A percentile compares a stretch with the other conserved stretches of the same genome.
These are phyloP conservation scores for Polymyxa betae DNA, from an alignment of 208 protist genomes.

Conservation along the genomic window DNA sequence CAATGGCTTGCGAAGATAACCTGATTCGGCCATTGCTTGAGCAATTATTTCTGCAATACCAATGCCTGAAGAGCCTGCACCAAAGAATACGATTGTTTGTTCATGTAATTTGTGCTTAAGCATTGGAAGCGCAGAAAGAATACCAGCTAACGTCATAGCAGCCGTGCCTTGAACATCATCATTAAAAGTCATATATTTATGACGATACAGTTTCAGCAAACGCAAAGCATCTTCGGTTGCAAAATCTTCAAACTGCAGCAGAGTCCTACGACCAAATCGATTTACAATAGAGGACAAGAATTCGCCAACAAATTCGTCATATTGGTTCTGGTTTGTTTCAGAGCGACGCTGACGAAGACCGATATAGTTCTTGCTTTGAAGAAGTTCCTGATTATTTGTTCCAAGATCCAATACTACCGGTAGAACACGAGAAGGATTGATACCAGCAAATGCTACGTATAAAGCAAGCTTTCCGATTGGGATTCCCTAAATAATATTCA, in stretches of 20 bases:
- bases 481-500: slow-evolving; percentile 56
- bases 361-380: slow-evolving; percentile 30
- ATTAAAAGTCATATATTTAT: slow-evolving; percentile 68
- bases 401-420: slow-evolving; percentile 63
- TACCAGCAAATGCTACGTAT: slow-evolving; percentile 61
- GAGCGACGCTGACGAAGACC: slow-evolving; percentile 50
- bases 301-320: slow-evolving; percentile 45
- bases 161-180: slow-evolving; percentile 74
- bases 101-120: slow-evolving; percentile 4
- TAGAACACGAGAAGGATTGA: slow-evolving; percentile 50
- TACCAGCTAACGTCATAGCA: slow-evolving; percentile 62
- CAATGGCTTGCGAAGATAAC: not conserved
- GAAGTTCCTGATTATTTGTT: slow-evolving; percentile 63
- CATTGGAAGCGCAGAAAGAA: slow-evolving; percentile 59
- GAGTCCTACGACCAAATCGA: not conserved
- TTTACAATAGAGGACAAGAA: not conserved
- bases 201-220: slow-evolving; percentile 66
- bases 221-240: slow-evolving; percentile 71
- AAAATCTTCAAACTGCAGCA: slow-evolving; percentile 79
- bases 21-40: slow-evolving; percentile 22
- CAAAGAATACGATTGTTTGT: slow-evolving; percentile 56
- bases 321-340: not conserved
- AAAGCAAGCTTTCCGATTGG: slow-evolving; percentile 65
- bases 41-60: slow-evolving; percentile 54
- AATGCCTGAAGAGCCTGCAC: slow-evolving; percentile 46